Evolutionary conservation across 2,329 filamentous ascomycete genomes (phyloP).

Genomic region (Penicillium sp.): DNA sequence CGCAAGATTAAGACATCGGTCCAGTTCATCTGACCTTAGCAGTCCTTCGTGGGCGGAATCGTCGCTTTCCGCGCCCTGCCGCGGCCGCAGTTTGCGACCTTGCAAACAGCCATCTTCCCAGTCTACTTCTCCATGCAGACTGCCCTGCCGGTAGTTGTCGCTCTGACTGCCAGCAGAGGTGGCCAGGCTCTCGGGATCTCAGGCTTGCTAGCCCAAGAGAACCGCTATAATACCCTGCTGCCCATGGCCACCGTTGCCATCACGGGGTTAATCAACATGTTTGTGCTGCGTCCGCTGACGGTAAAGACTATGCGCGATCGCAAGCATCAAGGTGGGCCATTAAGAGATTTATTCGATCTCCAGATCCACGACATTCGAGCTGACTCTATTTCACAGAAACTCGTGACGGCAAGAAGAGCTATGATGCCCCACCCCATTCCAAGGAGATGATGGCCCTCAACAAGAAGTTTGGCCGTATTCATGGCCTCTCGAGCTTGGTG

Average conservation of each 20-base stretch:
- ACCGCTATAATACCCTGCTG: slow-evolving; percentile 64
- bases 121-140: slow-evolving; percentile 88
- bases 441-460: slow-evolving; percentile 81
- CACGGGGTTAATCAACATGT: slow-evolving; percentile 70
- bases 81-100: slow-evolving; percentile 74
- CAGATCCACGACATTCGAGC: neutral
- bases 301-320: slow-evolving; percentile 72
- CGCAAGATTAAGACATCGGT: too few species aligned
- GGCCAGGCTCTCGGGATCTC: slow-evolving; percentile 31
- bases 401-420: slow-evolving; percentile 84
- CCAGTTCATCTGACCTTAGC: slow-evolving; percentile 6
- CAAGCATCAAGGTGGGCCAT: slow-evolving; percentile 71
- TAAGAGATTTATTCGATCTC: neutral
- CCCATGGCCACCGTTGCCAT: slow-evolving; percentile 71
- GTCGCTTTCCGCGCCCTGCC: slow-evolving; percentile 76
- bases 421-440: slow-evolving; percentile 76
- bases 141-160: slow-evolving; percentile 69
- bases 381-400: slow-evolving; percentile 61
- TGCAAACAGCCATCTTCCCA: slow-evolving; percentile 76
- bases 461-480: slow-evolving; percentile 74
- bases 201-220: slow-evolving; percentile 52
- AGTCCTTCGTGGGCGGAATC: slow-evolving; percentile 75
- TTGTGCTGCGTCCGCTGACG: slow-evolving; percentile 73
- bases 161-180: slow-evolving; percentile 75
- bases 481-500: slow-evolving; percentile 77